Percentiles rank a stretch among this genome's conserved stretches.
Conservation (phyloP, 164 flowering plant species). For the Macadamia tetraphylla region DNA sequence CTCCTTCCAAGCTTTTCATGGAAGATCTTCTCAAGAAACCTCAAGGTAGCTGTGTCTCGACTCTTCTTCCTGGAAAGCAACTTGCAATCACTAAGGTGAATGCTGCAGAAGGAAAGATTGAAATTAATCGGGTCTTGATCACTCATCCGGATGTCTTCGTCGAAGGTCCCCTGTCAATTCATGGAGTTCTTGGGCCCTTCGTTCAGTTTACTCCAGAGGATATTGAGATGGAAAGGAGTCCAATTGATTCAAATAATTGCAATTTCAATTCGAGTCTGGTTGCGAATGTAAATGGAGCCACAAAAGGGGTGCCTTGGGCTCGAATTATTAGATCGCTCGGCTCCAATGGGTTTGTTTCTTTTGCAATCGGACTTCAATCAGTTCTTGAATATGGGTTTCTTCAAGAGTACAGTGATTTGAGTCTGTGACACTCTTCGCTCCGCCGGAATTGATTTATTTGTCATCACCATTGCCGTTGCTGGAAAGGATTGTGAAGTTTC, state of each 20-base stretch:
- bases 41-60: constrained; percentile 35
- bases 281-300: constrained; percentile 1
- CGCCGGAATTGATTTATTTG: constrained; percentile 29
- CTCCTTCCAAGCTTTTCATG: constrained; percentile 32
- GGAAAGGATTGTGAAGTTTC: constrained; percentile 43
- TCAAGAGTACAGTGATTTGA: constrained; percentile 26
- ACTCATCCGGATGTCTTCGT: constrained; percentile 54
- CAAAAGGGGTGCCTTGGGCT: constrained; percentile 32
- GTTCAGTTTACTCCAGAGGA: constrained; percentile 19
- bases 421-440: constrained; percentile 51
- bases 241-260: constrained; percentile 22
- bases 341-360: constrained; percentile 44
- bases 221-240: constrained; percentile 6
- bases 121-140: constrained; percentile 48
- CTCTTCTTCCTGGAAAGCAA: constrained; percentile 29
- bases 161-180: constrained; percentile 33
- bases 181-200: constrained; percentile 55
- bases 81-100: constrained; percentile 29
- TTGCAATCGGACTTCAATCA: constrained; percentile 45
- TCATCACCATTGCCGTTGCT: constrained; percentile 36
- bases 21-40: constrained; percentile 32
- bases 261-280: constrained; percentile 5
- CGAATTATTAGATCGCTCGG: constrained; percentile 33
- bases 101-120: constrained; percentile 17
- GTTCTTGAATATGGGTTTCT: constrained; percentile 44